A percentile compares a stretch with the other conserved stretches of the same genome.
These are phyloP conservation scores for Houttuynia cordata DNA, from an alignment of 164 flowering plant genomes.

Conservation along the genomic window DNA sequence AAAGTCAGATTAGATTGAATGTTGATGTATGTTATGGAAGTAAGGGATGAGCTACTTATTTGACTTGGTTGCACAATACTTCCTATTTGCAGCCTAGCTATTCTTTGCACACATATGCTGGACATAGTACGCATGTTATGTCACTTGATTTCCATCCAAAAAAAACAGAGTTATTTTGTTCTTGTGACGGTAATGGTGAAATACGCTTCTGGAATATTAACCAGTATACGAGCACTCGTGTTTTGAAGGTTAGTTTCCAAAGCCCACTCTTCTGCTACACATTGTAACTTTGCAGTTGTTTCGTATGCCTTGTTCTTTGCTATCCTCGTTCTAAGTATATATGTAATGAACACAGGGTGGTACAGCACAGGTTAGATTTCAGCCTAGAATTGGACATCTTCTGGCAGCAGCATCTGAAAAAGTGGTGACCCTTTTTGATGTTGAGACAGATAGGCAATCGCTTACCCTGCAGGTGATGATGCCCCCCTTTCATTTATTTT, in stretches of 20 bases:
- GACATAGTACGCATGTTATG: slow-evolving; percentile 56
- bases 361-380: slow-evolving; percentile 71
- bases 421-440: slow-evolving; percentile 70
- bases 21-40: neutral
- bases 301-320: neutral
- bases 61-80: neutral
- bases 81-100: slow-evolving; percentile 62
- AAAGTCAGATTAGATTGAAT: neutral
- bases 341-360: slow-evolving; percentile 44
- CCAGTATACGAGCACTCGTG: slow-evolving; percentile 41
- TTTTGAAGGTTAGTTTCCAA: slow-evolving; percentile 43
- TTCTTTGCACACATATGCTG: slow-evolving; percentile 36
- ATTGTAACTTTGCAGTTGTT: neutral
- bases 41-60: neutral
- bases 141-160: slow-evolving; percentile 91
- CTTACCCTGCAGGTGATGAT: slow-evolving; percentile 52
- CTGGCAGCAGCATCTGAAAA: slow-evolving; percentile 80
- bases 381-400: slow-evolving; percentile 66
- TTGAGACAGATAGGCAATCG: slow-evolving; percentile 54
- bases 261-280: neutral
- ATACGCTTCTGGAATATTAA: slow-evolving; percentile 59
- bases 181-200: slow-evolving; percentile 58
- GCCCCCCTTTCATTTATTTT: neutral
- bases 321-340: slow-evolving; percentile 1
- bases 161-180: slow-evolving; percentile 79